These are phyloP conservation scores for Pilatotrama ljubarskyi DNA, from an alignment of 768 basidiomycete species.

Conservation along the genomic window DNA sequence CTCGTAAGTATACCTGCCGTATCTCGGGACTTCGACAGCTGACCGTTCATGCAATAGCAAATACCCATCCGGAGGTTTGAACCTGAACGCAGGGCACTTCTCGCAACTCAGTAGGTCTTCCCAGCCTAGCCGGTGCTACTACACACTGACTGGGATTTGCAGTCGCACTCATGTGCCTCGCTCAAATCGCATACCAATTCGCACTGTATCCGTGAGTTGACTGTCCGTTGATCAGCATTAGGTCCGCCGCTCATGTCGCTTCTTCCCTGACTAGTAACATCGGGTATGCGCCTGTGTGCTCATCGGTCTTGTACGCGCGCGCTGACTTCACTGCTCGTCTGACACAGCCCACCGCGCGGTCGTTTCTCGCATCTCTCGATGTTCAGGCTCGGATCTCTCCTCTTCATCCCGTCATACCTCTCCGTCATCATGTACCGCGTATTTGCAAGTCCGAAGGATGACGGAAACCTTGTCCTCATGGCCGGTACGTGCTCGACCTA, in stretches of 20 bases:
- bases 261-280: constrained; percentile 32
- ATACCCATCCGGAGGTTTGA: constrained; percentile 85
- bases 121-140: neutral
- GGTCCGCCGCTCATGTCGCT: neutral
- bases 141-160: neutral
- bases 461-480: constrained; percentile 83
- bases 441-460: constrained; percentile 67
- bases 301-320: no score
- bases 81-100: constrained; percentile 88
- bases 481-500: constrained; percentile 47
- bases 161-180: constrained; percentile 94
- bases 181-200: constrained; percentile 90
- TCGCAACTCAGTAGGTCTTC: constrained; percentile 74
- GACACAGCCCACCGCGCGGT: constrained; percentile 69
- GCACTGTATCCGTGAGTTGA: constrained; percentile 80
- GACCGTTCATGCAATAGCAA: constrained; percentile 46
- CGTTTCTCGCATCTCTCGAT: constrained; percentile 84
- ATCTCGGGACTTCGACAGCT: neutral
- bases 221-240: neutral
- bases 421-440: constrained; percentile 71
- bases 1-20: constrained; percentile 51
- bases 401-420: constrained; percentile 91
- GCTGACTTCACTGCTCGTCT: neutral
- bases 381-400: constrained; percentile 83
- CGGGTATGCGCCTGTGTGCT: constrained; percentile 27